Evolutionary conservation across 192 early-diverging fungal species (phyloP).

Genomic region (Lobosporangium transversale): DNA sequence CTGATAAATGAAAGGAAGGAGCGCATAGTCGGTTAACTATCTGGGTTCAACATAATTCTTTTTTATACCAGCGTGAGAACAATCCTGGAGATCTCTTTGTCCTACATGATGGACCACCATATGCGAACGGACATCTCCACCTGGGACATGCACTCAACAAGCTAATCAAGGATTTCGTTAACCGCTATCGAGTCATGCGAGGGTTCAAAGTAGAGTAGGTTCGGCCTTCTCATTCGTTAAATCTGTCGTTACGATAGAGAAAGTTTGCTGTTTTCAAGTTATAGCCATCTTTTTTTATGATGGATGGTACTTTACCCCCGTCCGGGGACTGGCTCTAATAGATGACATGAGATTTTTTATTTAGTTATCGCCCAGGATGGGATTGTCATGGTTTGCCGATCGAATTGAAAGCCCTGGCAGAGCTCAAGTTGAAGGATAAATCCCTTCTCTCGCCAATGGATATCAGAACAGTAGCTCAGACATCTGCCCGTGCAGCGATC

Average conservation of each 20-base stretch:
- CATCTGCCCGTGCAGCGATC: slow-evolving; percentile 68
- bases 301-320: neutral
- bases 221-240: no score
- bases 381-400: slow-evolving; percentile 87
- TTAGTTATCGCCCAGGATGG: slow-evolving; percentile 79
- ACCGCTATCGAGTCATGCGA: slow-evolving; percentile 75
- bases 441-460: slow-evolving; percentile 53
- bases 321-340: no score
- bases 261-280: no score
- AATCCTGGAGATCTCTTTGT: slow-evolving; percentile 76
- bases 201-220: slow-evolving; percentile 74
- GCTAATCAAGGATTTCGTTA: slow-evolving; percentile 82
- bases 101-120: slow-evolving; percentile 85
- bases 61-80: slow-evolving; percentile 68
- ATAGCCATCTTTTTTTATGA: no score
- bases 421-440: slow-evolving; percentile 58
- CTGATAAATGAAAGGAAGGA: no score
- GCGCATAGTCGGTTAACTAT: no score
- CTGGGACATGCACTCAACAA: slow-evolving; percentile 84
- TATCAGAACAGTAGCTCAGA: slow-evolving; percentile 65
- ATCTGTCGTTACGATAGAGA: no score
- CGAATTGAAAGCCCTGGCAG: slow-evolving; percentile 78
- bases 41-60: no score
- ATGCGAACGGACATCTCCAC: slow-evolving; percentile 82
- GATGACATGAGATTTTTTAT: no score